Base-by-base conservation (phyloP, 176 grass and related monocot genomes). In the Elaeis guineensis region DNA sequence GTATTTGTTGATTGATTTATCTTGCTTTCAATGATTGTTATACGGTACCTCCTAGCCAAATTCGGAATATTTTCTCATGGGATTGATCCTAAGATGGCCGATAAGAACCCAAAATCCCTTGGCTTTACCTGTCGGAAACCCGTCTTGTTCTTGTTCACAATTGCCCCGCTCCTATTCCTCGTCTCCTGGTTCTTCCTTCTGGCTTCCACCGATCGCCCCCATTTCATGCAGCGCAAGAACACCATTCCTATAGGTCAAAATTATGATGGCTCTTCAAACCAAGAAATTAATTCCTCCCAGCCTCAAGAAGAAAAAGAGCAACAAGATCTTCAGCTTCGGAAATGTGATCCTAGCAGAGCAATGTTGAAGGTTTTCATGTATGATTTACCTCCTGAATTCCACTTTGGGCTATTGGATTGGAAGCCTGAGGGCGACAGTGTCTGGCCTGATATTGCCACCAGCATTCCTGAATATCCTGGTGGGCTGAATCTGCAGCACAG, bases 401-500 rank as follows among this genome's bases (percentile, higher is more conserved):
- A 97, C 72, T 97, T 97, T 63, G 84, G 87, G 11, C 69, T 97
- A 17, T 69, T 97, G 59, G 81, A 79, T 56, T 97, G 87, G 92
- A 50, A 72, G 3, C 78, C 75, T 0, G 29, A 67, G 11, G 64
- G 18, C 19, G 61, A 75, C 51, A 73, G 26, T 30, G 69, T 97
- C 35, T 97, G 92, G 92, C 92, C 92, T 44, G 66, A 91, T 54
- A 62, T 80, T 9, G 25, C 17, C 0, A 6, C 4, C 54, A 72
- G 49, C 70, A 70, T 80, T 15, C 81, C 81, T 21, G 69, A 67
- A 20, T 91, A 91, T 75, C 92, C 92, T 3, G 92, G 87, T 0
- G 87, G 87, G 3, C 83, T 97, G 68, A 97, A 97, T 70, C 86
- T 89, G 56, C 93, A 91, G 60, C 93, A 97, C 71, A 91, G 83